These are phyloP conservation scores for Leishmania major DNA, from an alignment of 208 protist species.

Conservation along the genomic window DNA sequence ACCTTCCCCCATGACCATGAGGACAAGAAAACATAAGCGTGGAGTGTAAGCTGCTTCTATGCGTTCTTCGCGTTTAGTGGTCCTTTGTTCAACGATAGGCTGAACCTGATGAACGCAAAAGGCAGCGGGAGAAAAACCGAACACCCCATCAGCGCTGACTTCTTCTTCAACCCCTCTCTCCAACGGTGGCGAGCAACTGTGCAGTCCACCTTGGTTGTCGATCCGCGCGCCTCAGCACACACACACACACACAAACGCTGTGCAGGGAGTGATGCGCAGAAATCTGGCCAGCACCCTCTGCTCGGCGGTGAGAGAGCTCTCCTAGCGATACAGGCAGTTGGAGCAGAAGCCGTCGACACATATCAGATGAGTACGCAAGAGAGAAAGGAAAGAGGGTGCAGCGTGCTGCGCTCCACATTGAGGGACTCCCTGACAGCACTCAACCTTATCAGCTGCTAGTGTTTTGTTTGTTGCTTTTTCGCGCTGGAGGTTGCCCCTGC, in stretches of 20 bases:
- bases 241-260: background rate
- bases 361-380: background rate
- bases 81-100: background rate
- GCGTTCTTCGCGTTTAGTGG: too few species aligned
- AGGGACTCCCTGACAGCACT: background rate
- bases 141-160: background rate
- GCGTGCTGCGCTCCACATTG: background rate
- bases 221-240: too few species aligned
- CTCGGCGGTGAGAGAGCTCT: background rate
- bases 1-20: background rate
- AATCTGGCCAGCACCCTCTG: background rate
- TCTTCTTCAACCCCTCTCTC: background rate
- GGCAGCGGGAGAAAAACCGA: background rate
- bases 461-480: background rate
- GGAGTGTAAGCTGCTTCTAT: background rate
- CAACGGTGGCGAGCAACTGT: background rate
- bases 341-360: background rate
- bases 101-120: background rate
- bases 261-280: background rate
- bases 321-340: background rate
- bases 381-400: background rate
- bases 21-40: background rate
- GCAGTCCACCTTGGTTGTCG: background rate
- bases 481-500: conserved; percentile 32
- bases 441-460: background rate